Percentiles rank a stretch among this genome's conserved stretches.
These are phyloP conservation scores for Rhododendron ovatum DNA, from an alignment of 148 eudicot genomes.

Conservation along the genomic window DNA sequence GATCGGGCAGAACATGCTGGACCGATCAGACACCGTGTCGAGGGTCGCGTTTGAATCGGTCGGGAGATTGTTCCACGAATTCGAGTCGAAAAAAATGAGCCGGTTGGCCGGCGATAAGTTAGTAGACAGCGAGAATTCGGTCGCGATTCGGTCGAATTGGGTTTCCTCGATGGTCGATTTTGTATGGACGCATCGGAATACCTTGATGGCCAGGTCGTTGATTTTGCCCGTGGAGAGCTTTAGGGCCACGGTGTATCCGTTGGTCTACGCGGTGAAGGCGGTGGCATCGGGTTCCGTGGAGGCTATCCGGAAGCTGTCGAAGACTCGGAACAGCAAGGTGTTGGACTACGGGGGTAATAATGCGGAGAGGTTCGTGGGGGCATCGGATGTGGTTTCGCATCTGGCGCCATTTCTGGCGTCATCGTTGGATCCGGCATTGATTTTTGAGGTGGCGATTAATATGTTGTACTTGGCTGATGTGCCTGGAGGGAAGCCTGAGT, in stretches of 20 bases:
- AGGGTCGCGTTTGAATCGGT: constrained; percentile 82
- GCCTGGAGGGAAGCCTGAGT: constrained; percentile 97
- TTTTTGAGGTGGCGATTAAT: constrained; percentile 89
- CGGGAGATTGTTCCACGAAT: constrained; percentile 86
- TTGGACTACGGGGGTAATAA: constrained; percentile 34
- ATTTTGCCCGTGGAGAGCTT: constrained; percentile 85
- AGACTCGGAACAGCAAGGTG: constrained; percentile 11
- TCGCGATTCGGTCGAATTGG: constrained; percentile 88
- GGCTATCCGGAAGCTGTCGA: constrained; percentile 60
- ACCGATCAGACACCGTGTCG: constrained; percentile 61
- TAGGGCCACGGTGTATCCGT: constrained; percentile 64
- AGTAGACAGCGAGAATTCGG: constrained; percentile 90
- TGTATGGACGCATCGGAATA: constrained; percentile 72
- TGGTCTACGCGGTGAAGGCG: constrained; percentile 87
- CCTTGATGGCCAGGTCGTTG: constrained; percentile 73
- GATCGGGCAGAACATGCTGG: constrained; percentile 77
- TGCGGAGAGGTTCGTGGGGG: constrained; percentile 93
- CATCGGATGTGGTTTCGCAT: constrained; percentile 92
- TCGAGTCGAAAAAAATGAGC: constrained; percentile 86
- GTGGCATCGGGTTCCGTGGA: constrained; percentile 86
- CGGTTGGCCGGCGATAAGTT: constrained; percentile 93
- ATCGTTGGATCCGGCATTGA: constrained; percentile 82
- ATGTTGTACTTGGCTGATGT: constrained; percentile 98
- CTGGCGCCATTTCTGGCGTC: constrained; percentile 77
- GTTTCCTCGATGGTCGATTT: constrained; percentile 84